Conservation (phyloP, 2,329 filamentous ascomycete species). For the Colletotrichum neosansevieriae region DNA sequence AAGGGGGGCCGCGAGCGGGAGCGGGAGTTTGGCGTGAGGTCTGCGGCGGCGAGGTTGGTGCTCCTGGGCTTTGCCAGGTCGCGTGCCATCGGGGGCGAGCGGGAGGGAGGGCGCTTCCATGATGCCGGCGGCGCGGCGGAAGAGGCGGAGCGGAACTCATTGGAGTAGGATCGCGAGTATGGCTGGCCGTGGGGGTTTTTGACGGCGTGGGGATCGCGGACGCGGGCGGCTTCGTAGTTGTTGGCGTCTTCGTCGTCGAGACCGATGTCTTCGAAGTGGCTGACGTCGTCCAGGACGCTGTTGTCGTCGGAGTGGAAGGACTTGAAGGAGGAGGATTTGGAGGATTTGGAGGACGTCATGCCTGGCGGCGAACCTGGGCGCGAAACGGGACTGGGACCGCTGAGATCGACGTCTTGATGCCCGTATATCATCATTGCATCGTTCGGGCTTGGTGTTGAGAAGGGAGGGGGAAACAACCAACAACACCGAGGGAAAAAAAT, state of each 20-base stretch:
- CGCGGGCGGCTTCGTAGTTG: conserved; percentile 44
- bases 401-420: conserved; percentile 39
- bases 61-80: conserved; percentile 46
- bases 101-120: conserved; percentile 38
- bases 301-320: conserved; percentile 80
- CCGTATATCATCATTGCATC: conserved; percentile 41
- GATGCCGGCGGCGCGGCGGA: neutral
- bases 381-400: conserved; percentile 54
- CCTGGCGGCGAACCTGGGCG: conserved; percentile 74
- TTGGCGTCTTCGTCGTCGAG: conserved; percentile 75
- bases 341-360: conserved; percentile 86
- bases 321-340: conserved; percentile 88
- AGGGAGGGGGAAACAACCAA: neutral
- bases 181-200: conserved; percentile 39
- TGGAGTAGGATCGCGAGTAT: conserved; percentile 38
- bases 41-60: neutral
- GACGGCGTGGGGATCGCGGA: conserved; percentile 48
- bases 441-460: conserved; percentile 10
- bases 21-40: conserved; percentile 26
- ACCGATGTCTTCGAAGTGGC: conserved; percentile 93
- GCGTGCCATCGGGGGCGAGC: conserved; percentile 45
- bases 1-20: conserved; percentile 55
- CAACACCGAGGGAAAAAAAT: conserved; percentile 4
- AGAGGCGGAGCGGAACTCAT: conserved; percentile 39
- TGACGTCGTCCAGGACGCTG: conserved; percentile 76